A percentile compares a stretch with the other conserved stretches of the same genome.
phyloP scores from a whole-genome alignment of 2,329 filamentous ascomycete genomes.

The Colletotrichum orchidophilum region DNA sequence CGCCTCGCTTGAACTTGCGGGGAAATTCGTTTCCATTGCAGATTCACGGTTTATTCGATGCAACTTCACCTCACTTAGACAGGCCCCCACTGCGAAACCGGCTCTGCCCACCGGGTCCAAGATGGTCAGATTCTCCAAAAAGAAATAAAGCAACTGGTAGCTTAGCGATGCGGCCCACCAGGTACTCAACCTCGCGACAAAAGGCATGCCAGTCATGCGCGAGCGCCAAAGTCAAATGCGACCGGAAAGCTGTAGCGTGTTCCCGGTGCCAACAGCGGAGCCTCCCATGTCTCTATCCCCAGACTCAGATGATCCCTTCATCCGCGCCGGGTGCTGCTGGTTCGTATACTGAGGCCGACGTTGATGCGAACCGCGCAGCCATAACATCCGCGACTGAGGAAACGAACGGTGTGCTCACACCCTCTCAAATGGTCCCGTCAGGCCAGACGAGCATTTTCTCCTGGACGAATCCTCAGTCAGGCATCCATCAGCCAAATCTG shows the following conservation, averaged over 20 bases:
- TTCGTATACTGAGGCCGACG: background rate
- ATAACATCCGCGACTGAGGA: background rate
- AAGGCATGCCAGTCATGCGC: constrained; percentile 51
- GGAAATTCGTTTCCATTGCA: background rate
- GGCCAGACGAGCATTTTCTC: background rate
- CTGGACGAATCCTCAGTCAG: background rate
- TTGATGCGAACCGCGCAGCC: too few relatives aligned
- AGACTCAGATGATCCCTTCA: background rate
- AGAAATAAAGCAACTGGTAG: background rate
- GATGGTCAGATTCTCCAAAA: background rate
- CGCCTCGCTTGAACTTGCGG: background rate
- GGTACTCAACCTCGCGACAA: constrained; percentile 50
- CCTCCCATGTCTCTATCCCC: constrained; percentile 43
- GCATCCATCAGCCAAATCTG: background rate
- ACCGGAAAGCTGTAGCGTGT: constrained; percentile 45
- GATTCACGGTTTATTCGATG: background rate
- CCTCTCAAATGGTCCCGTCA: background rate
- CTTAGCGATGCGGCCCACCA: constrained; percentile 23
- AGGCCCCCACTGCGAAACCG: background rate
- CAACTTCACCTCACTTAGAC: background rate
- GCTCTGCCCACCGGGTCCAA: background rate
- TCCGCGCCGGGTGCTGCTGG: background rate
- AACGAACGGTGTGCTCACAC: background rate
- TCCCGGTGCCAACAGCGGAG: constrained; percentile 43
- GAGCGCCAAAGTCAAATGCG: constrained; percentile 50